These are phyloP conservation scores for Lodderomyces beijingensis DNA, from an alignment of 1,139 yeast species.

Conservation along the genomic window DNA sequence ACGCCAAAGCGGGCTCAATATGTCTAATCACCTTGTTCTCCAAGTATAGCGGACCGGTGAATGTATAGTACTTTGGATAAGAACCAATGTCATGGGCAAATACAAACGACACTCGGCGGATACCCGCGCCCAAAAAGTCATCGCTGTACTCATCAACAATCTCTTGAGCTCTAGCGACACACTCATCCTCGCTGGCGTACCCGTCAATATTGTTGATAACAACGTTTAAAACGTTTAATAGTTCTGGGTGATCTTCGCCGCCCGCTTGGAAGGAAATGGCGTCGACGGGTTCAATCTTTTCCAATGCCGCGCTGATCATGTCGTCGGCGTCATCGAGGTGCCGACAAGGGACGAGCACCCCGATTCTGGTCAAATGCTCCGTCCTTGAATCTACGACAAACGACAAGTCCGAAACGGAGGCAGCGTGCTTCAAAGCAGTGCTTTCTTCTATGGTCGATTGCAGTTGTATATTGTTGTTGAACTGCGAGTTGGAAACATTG, in stretches of 20 bases:
- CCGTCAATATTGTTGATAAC: constrained; percentile 74
- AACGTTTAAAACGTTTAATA: constrained; percentile 78
- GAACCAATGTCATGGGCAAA: constrained; percentile 79
- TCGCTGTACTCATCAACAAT: constrained; percentile 65
- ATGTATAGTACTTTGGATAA: constrained; percentile 94
- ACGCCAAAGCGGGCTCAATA: constrained; percentile 96
- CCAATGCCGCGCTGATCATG: constrained; percentile 70
- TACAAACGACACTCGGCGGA: constrained; percentile 91
- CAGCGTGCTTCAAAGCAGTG: constrained; percentile 68
- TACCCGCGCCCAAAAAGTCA: constrained; percentile 63
- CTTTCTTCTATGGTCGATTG: constrained; percentile 34
- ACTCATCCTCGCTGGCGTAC: constrained; percentile 64
- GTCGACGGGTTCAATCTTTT: constrained; percentile 53
- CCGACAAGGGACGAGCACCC: constrained; percentile 77
- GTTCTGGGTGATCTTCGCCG: constrained; percentile 32
- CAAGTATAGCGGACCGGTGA: constrained; percentile 77
- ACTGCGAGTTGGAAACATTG: constrained; percentile 61
- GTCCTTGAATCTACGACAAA: constrained; percentile 68
- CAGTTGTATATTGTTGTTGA: constrained; percentile 59
- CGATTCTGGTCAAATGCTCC: constrained; percentile 63
- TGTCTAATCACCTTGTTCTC: constrained; percentile 94
- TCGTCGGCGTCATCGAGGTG: constrained; percentile 91
- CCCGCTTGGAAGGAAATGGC: constrained; percentile 37
- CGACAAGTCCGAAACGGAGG: constrained; percentile 88
- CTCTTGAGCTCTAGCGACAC: constrained; percentile 59